Percentiles rank a stretch among this genome's conserved stretches.
phyloP scores from a whole-genome alignment of 2,329 filamentous ascomycete genomes.

The Aspergillus clavatus region DNA sequence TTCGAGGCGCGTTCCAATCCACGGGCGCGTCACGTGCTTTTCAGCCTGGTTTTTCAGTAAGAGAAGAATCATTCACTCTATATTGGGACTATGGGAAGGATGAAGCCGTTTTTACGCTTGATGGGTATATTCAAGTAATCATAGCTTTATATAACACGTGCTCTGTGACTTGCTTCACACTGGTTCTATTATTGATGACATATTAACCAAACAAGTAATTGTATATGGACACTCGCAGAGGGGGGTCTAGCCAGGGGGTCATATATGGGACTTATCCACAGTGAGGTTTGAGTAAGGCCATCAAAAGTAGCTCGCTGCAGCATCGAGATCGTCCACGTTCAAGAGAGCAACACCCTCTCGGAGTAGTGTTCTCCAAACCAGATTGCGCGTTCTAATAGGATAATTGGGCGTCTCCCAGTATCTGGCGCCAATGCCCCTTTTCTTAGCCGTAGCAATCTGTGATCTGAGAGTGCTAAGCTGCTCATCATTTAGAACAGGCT shows the following conservation, averaged over 20 bases:
- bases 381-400: conserved; percentile 55
- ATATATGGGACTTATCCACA: not conserved
- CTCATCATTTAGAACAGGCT: conserved; percentile 23
- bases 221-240: no score
- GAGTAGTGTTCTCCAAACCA: conserved; percentile 54
- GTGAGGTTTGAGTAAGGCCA: not conserved
- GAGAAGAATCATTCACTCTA: not conserved
- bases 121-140: no score
- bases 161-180: no score
- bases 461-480: conserved; percentile 49
- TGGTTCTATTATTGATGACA: no score
- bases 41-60: not conserved
- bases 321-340: conserved; percentile 61
- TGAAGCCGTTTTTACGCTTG: no score
- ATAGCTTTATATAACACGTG: no score
- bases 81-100: no score
- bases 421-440: conserved; percentile 54
- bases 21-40: conserved; percentile 14
- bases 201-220: no score
- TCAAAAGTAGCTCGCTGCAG: conserved; percentile 38
- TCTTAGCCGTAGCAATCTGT: conserved; percentile 52
- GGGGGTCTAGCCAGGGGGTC: no score
- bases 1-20: conserved; percentile 7
- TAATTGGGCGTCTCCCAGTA: conserved; percentile 62
- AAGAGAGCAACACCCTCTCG: conserved; percentile 57